Conservation (phyloP, 2,329 filamentous ascomycete species). For the Pseudogymnoascus sp. region DNA sequence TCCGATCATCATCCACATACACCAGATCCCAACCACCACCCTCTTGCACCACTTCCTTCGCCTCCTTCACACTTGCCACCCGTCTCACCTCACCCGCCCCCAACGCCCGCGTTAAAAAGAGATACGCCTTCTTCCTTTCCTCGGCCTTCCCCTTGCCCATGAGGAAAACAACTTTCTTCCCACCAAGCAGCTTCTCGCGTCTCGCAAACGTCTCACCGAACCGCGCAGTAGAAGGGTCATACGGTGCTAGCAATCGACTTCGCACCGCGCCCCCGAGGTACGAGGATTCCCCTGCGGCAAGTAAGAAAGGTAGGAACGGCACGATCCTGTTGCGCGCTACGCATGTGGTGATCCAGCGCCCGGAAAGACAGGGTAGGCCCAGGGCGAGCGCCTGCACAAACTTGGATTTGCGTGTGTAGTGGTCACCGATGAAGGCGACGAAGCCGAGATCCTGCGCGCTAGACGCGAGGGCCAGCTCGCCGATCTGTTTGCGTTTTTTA, state of each 20-base stretch:
- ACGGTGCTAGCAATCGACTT: slow-evolving; percentile 60
- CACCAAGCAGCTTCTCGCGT: slow-evolving; percentile 55
- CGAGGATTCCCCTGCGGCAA: slow-evolving; percentile 74
- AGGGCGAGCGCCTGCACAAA: slow-evolving; percentile 92
- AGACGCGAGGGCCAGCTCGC: slow-evolving; percentile 36
- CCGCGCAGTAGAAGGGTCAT: slow-evolving; percentile 47
- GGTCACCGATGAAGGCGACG: slow-evolving; percentile 76
- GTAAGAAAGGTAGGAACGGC: slow-evolving; percentile 72
- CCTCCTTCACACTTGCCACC: slow-evolving; percentile 58
- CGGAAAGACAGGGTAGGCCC: slow-evolving; percentile 75
- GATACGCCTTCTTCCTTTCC: slow-evolving; percentile 60
- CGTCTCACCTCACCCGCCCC: slow-evolving; percentile 60
- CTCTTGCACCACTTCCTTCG: slow-evolving; percentile 44
- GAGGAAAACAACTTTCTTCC: slow-evolving; percentile 63
- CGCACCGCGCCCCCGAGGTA: slow-evolving; percentile 69
- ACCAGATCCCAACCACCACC: slow-evolving; percentile 62
- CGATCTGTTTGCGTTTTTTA: slow-evolving; percentile 2
- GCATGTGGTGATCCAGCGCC: slow-evolving; percentile 72
- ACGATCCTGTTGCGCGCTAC: slow-evolving; percentile 52
- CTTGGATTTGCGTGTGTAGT: slow-evolving; percentile 78
- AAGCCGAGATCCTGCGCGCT: slow-evolving; percentile 57
- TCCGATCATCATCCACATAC: slow-evolving; percentile 56
- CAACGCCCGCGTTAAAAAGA: slow-evolving; percentile 72
- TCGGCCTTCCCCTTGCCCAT: slow-evolving; percentile 55
- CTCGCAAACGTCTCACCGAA: slow-evolving; percentile 49